Evolutionary conservation across 2,329 filamentous ascomycete genomes (phyloP).

Genomic region (Aspergillus ochraceoroseus): DNA sequence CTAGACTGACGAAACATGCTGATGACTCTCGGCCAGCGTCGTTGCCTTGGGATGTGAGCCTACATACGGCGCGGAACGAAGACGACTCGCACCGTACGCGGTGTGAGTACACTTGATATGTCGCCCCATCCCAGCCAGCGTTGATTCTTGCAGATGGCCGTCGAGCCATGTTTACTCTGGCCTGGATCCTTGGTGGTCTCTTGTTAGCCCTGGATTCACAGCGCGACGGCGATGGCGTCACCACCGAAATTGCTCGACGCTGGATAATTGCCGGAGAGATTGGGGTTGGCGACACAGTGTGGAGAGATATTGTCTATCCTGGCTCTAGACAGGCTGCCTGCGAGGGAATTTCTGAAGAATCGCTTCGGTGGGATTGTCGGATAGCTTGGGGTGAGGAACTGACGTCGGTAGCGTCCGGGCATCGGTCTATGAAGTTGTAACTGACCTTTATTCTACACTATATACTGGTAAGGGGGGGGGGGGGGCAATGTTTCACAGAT

Average conservation of each 20-base stretch:
- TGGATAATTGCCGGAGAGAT: constrained; percentile 34
- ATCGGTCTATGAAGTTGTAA: constrained; percentile 11
- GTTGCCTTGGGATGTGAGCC: constrained; percentile 26
- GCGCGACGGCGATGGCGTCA: constrained; percentile 30
- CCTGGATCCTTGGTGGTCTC: constrained; percentile 34
- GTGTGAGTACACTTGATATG: constrained; percentile 20
- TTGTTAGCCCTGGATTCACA: constrained; percentile 39
- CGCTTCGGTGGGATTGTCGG: constrained; percentile 29
- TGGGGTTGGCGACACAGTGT: constrained; percentile 14
- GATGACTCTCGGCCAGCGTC: constrained; percentile 15
- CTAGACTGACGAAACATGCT: no score
- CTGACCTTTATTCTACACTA: no score
- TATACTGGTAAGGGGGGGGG: no score
- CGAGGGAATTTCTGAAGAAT: constrained; percentile 9
- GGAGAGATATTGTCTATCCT: constrained; percentile 23
- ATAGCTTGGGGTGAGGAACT: constrained; percentile 19
- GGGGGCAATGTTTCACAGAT: no score
- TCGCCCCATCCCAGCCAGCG: neutral
- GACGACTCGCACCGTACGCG: constrained; percentile 27
- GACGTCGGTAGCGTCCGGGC: constrained; percentile 5
- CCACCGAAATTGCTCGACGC: constrained; percentile 33
- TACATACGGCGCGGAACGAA: constrained; percentile 20
- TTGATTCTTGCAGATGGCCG: constrained; percentile 26
- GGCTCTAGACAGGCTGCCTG: neutral
- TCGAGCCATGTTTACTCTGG: constrained; percentile 33